These are phyloP conservation scores for Eremothecium coryli DNA, from an alignment of 1,139 yeast genomes.

Conservation along the genomic window DNA sequence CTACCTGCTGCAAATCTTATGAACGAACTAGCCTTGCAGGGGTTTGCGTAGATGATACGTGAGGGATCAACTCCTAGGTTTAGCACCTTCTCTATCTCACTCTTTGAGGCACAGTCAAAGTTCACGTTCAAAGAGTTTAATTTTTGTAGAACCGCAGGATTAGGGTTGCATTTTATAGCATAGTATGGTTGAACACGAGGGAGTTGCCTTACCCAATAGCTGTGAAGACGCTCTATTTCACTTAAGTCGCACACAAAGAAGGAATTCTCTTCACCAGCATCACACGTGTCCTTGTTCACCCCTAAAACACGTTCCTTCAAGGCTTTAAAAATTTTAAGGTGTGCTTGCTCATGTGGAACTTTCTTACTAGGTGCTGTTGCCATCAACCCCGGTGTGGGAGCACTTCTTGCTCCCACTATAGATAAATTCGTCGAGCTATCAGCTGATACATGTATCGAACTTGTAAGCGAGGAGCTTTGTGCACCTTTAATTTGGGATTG, in stretches of 20 bases:
- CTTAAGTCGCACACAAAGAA: slow-evolving; percentile 85
- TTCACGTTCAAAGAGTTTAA: slow-evolving; percentile 59
- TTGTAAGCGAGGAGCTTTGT: too few relatives aligned
- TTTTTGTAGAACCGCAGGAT: slow-evolving; percentile 46
- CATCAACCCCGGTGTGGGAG: slow-evolving; percentile 1
- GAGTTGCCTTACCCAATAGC: slow-evolving; percentile 52
- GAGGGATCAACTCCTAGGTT: slow-evolving; percentile 52
- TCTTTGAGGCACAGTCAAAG: slow-evolving; percentile 90
- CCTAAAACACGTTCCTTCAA: slow-evolving; percentile 36
- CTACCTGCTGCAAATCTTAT: slow-evolving; percentile 56
- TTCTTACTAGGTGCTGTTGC: background rate
- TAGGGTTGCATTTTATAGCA: slow-evolving; percentile 92
- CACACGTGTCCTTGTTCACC: slow-evolving; percentile 54
- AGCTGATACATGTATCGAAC: too few relatives aligned
- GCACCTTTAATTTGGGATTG: too few relatives aligned
- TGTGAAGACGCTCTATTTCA: slow-evolving; percentile 51
- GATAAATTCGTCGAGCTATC: too few relatives aligned
- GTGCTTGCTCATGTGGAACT: slow-evolving; percentile 21
- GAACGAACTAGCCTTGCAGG: slow-evolving; percentile 80
- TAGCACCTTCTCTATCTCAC: slow-evolving; percentile 66
- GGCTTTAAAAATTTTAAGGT: slow-evolving; percentile 34
- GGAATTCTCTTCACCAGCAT: slow-evolving; percentile 74
- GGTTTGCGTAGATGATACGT: slow-evolving; percentile 83
- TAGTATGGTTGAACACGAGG: slow-evolving; percentile 78
- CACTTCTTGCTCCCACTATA: too few relatives aligned